These are phyloP conservation scores for Megacollybia platyphylla DNA, from an alignment of 1,284 basidiomycete genomes.

Conservation along the genomic window DNA sequence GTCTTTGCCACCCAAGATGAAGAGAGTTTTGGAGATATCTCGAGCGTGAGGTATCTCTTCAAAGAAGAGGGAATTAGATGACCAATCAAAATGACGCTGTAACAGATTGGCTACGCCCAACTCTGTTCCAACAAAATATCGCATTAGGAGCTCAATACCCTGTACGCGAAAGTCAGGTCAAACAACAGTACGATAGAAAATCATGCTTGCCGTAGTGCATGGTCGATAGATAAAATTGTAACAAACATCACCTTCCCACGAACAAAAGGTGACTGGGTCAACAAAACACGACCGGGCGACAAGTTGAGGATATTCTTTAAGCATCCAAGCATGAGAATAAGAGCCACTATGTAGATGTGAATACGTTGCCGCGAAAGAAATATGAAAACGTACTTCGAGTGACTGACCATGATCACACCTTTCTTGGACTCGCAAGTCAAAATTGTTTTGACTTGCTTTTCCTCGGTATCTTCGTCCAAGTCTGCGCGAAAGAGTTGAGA, in stretches of 20 bases:
- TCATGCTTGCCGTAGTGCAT: constrained; percentile 37
- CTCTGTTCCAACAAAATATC: constrained; percentile 79
- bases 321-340: constrained; percentile 73
- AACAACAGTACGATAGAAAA: constrained; percentile 5
- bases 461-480: constrained; percentile 13
- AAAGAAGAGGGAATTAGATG: constrained; percentile 79
- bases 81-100: constrained; percentile 78
- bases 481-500: constrained; percentile 33
- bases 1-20: constrained; percentile 74
- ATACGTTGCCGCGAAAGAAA: constrained; percentile 7
- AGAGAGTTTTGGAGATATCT: constrained; percentile 45
- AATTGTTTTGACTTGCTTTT: constrained; percentile 11
- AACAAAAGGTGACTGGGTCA: constrained; percentile 81
- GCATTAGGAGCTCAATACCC: constrained; percentile 70
- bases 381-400: constrained; percentile 61
- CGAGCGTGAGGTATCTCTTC: constrained; percentile 76
- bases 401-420: constrained; percentile 72
- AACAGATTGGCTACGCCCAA: constrained; percentile 79
- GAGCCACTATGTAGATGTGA: constrained; percentile 35
- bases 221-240: constrained; percentile 77
- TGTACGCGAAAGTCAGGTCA: constrained; percentile 15
- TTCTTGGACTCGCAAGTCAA: constrained; percentile 14
- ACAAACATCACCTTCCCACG: constrained; percentile 84
- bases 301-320: constrained; percentile 66
- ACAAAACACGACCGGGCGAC: constrained; percentile 72